These are phyloP conservation scores for Hemileia vastatrix DNA, from an alignment of 1,284 basidiomycete species.

Conservation along the genomic window DNA sequence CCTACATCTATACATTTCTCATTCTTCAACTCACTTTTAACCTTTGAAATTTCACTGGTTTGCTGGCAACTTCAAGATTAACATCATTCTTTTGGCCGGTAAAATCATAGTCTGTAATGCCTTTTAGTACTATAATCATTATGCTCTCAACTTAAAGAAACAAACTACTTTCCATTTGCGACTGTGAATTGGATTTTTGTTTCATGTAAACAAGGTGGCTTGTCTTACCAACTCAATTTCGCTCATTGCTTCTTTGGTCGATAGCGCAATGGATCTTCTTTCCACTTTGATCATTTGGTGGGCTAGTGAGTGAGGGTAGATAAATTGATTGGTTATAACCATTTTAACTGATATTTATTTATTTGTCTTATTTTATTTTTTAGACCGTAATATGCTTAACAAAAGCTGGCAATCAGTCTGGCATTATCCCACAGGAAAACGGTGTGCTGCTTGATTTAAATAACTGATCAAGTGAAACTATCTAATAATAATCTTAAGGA, in stretches of 20 bases:
- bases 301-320: constrained; percentile 28
- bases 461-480: too few relatives aligned
- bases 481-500: too few relatives aligned
- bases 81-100: constrained; percentile 49
- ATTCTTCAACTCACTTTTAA: too few relatives aligned
- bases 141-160: too few relatives aligned
- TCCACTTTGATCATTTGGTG: constrained; percentile 45
- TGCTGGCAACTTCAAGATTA: constrained; percentile 47
- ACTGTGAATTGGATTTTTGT: too few relatives aligned
- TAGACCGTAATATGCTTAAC: constrained; percentile 17
- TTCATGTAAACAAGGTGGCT: too few relatives aligned
- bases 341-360: constrained; percentile 34
- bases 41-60: too few relatives aligned
- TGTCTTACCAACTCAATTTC: constrained; percentile 52
- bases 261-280: constrained; percentile 52
- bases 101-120: constrained; percentile 51
- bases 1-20: too few relatives aligned
- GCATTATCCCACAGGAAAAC: constrained; percentile 15
- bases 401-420: constrained; percentile 19
- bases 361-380: neutral
- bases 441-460: constrained; percentile 8
- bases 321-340: constrained; percentile 38
- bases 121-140: too few relatives aligned
- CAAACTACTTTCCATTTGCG: too few relatives aligned
- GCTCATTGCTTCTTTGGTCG: constrained; percentile 51